Base-by-base conservation (phyloP, 2,329 filamentous ascomycete genomes). In the Alternaria viburni region DNA sequence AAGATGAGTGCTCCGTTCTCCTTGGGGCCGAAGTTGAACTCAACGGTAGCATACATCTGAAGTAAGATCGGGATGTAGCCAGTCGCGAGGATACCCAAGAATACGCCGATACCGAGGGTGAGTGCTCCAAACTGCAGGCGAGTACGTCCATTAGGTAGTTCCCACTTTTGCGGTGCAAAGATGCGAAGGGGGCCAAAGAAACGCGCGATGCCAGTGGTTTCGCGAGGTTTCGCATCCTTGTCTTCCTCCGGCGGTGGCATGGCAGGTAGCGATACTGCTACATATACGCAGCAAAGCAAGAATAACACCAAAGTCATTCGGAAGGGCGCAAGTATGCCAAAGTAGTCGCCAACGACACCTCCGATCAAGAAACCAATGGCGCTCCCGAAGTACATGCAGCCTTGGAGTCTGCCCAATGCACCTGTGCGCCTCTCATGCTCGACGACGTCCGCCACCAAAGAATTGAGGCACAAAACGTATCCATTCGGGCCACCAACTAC, bases 381-480 rank as follows among this genome's bases (percentile, higher is more conserved):
- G 4, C 87, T 86, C 0, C 90, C 90, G 3, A 92, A 82, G 85
- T 91, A 90, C 59, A 90, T 86, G 57, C 84, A 86, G 0, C 90
- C 90, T 66, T 90, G 88, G 0, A 93, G 79, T 67, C 86, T 83
- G 0, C 90, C 90, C 61, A 92, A 87, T 0, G 89, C 86, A 0
- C 84, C 87, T 0, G 90, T 93, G 4, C 90, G 82, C 57, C 86
- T 81, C 19, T 84, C 80, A 0, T 89, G 85, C 43, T 86, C 82
- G 0, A 90, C 87, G 3, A 91, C 81, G 73, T 92, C 90, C 2
- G 89, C 86, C 1, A 90, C 88, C 47, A 90, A 88, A 12, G 89
- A 89, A 68, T 92, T 92, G 21, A 91, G 81, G 1, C 90, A 86
- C 5, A 92, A 83, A 9, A 92, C 85, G 70, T 91, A 92, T 0